Conservation (phyloP, 345 rosid genomes). For the Rhodomyrtus tomentosa region DNA sequence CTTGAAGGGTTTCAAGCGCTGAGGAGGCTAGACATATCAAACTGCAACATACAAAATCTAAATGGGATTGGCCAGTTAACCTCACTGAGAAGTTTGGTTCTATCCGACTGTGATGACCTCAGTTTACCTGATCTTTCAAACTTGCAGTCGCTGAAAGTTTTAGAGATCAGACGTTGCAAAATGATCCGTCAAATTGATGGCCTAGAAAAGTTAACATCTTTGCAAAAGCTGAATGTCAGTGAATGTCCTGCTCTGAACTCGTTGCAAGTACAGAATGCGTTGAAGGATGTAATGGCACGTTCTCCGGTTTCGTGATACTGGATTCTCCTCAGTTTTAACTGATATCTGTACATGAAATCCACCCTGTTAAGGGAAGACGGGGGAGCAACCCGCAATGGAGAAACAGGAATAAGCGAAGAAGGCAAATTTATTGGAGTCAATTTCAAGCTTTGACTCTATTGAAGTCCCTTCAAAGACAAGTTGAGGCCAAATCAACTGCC, state of each 20-base stretch:
- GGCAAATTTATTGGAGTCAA: not conserved
- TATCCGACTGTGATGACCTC: not conserved
- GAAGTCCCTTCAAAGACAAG: not conserved
- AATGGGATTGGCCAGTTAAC: not conserved
- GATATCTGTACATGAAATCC: not conserved
- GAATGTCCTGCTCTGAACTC: not conserved
- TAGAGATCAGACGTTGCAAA: not conserved
- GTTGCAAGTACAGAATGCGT: not conserved
- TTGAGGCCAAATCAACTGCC: not conserved
- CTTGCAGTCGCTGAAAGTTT: not conserved
- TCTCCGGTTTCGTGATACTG: fast-evolving
- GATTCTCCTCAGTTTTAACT: not conserved
- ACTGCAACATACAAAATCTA: not conserved
- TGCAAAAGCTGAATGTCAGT: not conserved
- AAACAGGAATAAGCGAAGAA: not conserved
- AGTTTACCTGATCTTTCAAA: not conserved
- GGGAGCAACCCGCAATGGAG: not conserved
- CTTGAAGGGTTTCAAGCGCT: not conserved
- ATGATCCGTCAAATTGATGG: not conserved
- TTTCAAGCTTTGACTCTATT: not conserved
- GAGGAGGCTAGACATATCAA: not conserved
- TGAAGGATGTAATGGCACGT: not conserved
- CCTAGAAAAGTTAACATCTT: not conserved
- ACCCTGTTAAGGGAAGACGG: not conserved
- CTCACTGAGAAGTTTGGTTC: not conserved